Percentiles rank a stretch among this genome's conserved stretches.
Conservation (phyloP, 108 stramenopile species). For the Cyclotella baltica region DNA sequence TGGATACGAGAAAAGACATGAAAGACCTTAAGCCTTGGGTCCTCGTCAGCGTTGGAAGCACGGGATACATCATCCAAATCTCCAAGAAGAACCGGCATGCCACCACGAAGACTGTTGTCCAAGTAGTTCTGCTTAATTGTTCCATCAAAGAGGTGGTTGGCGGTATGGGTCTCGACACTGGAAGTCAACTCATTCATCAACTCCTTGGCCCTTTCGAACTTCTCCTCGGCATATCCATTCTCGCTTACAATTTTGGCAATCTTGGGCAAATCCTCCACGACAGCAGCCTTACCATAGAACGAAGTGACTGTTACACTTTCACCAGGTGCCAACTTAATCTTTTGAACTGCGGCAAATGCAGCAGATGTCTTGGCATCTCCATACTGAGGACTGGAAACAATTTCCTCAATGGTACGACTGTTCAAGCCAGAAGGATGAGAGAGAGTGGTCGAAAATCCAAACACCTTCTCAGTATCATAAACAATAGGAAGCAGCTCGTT, state of each 20-base stretch:
- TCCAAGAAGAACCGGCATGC: slow-evolving; percentile 90
- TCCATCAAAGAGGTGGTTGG: slow-evolving; percentile 89
- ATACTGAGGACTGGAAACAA: slow-evolving; percentile 80
- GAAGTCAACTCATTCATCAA: slow-evolving; percentile 86
- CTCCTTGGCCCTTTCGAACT: slow-evolving; percentile 76
- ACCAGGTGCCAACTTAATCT: slow-evolving; percentile 75
- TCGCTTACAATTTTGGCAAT: slow-evolving; percentile 73
- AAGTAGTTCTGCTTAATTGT: slow-evolving; percentile 93
- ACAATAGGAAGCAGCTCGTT: slow-evolving; percentile 86
- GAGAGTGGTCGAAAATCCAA: slow-evolving; percentile 84
- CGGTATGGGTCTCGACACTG: slow-evolving; percentile 89
- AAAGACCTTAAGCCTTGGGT: slow-evolving; percentile 85
- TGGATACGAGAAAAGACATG: slow-evolving; percentile 95
- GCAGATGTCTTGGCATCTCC: slow-evolving; percentile 93
- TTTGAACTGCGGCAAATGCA: slow-evolving; percentile 87
- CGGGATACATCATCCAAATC: slow-evolving; percentile 75
- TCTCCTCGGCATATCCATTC: slow-evolving; percentile 70
- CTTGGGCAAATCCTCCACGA: slow-evolving; percentile 69
- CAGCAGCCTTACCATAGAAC: slow-evolving; percentile 86
- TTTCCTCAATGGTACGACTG: slow-evolving; percentile 66
- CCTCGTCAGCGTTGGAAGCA: slow-evolving; percentile 78
- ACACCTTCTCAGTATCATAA: slow-evolving; percentile 91
- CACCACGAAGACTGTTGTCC: slow-evolving; percentile 96
- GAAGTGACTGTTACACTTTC: slow-evolving; percentile 81
- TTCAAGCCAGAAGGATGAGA: slow-evolving; percentile 68